Base-by-base conservation (phyloP, 2,329 filamentous ascomycete genomes). In the Sarocladiaceae sp. region DNA sequence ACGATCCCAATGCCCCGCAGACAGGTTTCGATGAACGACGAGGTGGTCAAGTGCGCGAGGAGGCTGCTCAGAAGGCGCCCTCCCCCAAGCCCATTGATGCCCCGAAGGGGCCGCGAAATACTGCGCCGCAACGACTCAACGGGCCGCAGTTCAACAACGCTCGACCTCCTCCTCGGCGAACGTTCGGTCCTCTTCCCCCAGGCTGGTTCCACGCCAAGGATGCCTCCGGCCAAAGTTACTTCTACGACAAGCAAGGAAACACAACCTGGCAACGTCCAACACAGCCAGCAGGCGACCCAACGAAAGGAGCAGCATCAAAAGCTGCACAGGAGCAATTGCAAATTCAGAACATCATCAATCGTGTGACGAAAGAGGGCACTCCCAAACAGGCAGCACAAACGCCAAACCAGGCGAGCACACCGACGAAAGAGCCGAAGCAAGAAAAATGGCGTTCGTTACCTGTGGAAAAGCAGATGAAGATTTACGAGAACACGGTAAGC, bases 401-500 rank as follows among this genome's bases (percentile, higher is more conserved):
- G 1, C 86, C 88, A 1, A 81, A 84, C 54, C 76, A 20, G 72
- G 75, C 3, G 79, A 71, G 50, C 74, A 79, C 1, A 23, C 76
- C 78, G 5, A 69, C 73, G 4, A 76, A 77, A 42, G 80, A 86
- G 66, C 76, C 76, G 5, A 85, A 81, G 59, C 77, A 78, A 60
- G 86, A 90, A 46, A 88, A 86, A 64, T 91, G 88, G 88, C 79
- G 82, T 52, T 79, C 77, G 54, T 66, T 86, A 28, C 76, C 86
- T 1, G 66, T 84, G 59, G 92, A 97, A 58, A 97, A 97, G 71
- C 90, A 94, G 70, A 95, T 91, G 81, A 96, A 90, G 73, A 78
- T 96, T 2, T 97, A 97, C 62, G 92, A 97, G 68, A 92, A 92
- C 64, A 96, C 91, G 50, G 90, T 95, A 77, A 67, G 88, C 74